Evolutionary conservation across 2,329 filamentous ascomycete genomes (phyloP).

Genomic region (Cephalotrichum gorgonifer): DNA sequence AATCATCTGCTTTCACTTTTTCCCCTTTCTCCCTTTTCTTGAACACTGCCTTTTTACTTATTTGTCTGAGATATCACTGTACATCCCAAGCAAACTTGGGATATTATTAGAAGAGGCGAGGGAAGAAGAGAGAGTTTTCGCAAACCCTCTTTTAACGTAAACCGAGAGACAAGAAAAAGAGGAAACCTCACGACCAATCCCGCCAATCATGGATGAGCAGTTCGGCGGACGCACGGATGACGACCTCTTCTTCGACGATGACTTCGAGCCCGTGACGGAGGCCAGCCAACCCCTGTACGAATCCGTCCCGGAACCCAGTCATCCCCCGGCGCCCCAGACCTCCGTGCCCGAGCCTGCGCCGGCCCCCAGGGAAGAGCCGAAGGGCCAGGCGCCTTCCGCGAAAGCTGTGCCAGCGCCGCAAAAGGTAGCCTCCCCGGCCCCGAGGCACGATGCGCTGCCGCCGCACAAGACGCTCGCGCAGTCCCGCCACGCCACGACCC

Average conservation of each 20-base stretch:
- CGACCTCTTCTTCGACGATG: constrained; percentile 52
- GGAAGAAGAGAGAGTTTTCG: too few relatives aligned
- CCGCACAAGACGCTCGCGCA: constrained; percentile 3
- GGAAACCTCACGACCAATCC: too few relatives aligned
- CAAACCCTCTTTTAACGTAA: too few relatives aligned
- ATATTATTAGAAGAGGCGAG: too few relatives aligned
- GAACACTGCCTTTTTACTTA: too few relatives aligned
- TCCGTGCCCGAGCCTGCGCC: neutral
- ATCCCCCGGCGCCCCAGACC: constrained; percentile 4
- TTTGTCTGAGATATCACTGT: too few relatives aligned
- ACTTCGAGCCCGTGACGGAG: constrained; percentile 42
- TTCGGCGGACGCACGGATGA: constrained; percentile 52
- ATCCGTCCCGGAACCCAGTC: constrained; percentile 3
- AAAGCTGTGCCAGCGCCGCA: neutral
- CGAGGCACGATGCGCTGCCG: neutral
- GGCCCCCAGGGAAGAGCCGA: neutral
- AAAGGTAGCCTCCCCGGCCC: neutral
- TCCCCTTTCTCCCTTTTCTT: too few relatives aligned
- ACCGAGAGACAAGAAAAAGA: too few relatives aligned
- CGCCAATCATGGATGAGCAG: constrained; percentile 47
- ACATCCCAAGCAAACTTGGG: too few relatives aligned
- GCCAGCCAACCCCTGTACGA: constrained; percentile 1
- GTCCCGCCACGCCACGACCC: constrained; percentile 1
- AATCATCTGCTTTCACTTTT: too few relatives aligned
- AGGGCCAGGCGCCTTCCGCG: neutral